Conservation (phyloP, 23 red algal species). For the Gracilaria vermiculophylla region DNA sequence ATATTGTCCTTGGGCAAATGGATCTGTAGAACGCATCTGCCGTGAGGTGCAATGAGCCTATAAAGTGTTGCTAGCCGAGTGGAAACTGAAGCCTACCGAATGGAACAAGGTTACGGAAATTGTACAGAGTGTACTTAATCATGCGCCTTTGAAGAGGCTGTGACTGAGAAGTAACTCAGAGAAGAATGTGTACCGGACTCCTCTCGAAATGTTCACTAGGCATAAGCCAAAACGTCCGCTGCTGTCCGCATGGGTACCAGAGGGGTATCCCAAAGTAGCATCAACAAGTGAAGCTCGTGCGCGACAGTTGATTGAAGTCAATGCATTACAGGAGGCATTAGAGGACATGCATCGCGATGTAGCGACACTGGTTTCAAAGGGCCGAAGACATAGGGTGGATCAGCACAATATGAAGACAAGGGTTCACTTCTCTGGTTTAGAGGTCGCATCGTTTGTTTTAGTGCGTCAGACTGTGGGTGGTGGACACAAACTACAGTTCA, state of each 20-base stretch:
- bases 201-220: slow-evolving; percentile 37
- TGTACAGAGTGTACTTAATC: slow-evolving; percentile 8
- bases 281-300: not conserved
- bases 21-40: slow-evolving; percentile 5
- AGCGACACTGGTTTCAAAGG: not conserved
- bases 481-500: slow-evolving; percentile 1
- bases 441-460: slow-evolving; percentile 36
- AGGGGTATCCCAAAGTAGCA: not conserved
- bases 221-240: slow-evolving; percentile 17
- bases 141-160: slow-evolving; percentile 27
- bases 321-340: not conserved
- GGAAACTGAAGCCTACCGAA: not conserved
- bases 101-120: not conserved
- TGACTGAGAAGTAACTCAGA: not conserved
- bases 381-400: not conserved
- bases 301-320: slow-evolving; percentile 27
- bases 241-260: not conserved
- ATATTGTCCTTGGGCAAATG: slow-evolving; percentile 59
- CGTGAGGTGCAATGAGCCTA: slow-evolving; percentile 8
- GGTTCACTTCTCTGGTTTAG: not conserved
- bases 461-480: not conserved
- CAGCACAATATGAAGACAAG: slow-evolving; percentile 7
- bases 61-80: slow-evolving; percentile 14
- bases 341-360: slow-evolving; percentile 2
- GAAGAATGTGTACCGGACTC: not conserved